Evolutionary conservation across 2,329 filamentous ascomycete genomes (phyloP), one percentile per base, ranked within the genome.

Genomic region (Curvularia verruculosa): DNA sequence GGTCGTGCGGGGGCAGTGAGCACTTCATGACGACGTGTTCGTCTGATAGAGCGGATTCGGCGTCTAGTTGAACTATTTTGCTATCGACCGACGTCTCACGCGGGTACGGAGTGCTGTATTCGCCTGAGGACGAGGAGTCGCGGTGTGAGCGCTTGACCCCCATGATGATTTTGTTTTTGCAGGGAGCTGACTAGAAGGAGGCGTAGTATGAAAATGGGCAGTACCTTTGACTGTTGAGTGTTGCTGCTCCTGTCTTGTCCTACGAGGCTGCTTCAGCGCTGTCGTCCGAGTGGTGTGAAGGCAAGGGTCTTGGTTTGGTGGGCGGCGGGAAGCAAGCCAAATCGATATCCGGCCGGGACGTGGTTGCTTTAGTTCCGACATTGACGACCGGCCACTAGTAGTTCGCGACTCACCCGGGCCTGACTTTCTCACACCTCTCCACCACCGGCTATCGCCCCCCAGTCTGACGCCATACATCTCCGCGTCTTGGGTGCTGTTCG

Each of bases 1-100:
- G 81, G 52, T 89, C 83, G 77, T 97, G 93, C 45, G 91, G 91
- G 51, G 93, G 91, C 21, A 98, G 82, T 19, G 85, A 86, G 79
- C 94, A 98, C 77, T 82, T 86, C 85, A 97, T 96, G 56, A 84
- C 78, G 57, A 79, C 70, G 43, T 77, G 58, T 12, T 67, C 54
- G 40, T 61, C 59, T 47, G 61, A 74, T 45, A 67, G 39, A 43
- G 63, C 63, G 19, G 63, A 61, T 18, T 67, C 56, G 23, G 70
- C 65, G 50, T 90, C 87, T 59, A 91, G 78, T 64, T 87, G 85
- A 59, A 78, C 71, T 57, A 81, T 78, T 62, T 82, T 83, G 58
- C 74, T 63, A 43, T 71, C 63, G 61, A 61, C 63, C 21, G 69
- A 67, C 21, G 59, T 61, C 49, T 66, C 64, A 59, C 68, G 62